phyloP scores from a whole-genome alignment of 345 rosid species.

The Lepidium africanum region DNA sequence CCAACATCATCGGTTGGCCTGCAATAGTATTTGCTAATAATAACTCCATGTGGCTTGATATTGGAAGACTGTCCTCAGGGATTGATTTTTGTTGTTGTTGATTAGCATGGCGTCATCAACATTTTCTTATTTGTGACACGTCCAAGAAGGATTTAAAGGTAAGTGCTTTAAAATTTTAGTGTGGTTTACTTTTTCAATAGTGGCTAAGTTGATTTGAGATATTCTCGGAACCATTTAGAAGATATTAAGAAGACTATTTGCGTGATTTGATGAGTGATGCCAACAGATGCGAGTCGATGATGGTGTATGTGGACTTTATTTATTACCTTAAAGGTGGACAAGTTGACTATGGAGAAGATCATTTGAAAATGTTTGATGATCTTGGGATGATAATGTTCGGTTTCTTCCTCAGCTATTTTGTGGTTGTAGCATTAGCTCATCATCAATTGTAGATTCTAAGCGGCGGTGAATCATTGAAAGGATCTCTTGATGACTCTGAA shows the following conservation, averaged over 20 bases:
- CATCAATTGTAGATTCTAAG: too few relatives aligned
- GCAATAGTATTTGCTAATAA: conserved; percentile 23
- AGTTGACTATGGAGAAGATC: too few relatives aligned
- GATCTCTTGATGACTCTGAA: too few relatives aligned
- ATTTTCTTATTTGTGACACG: conserved; percentile 57
- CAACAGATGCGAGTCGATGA: conserved; percentile 66
- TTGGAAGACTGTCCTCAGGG: conserved; percentile 29
- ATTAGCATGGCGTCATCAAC: conserved; percentile 51
- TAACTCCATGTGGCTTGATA: conserved; percentile 29
- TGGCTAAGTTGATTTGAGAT: not conserved
- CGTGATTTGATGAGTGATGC: conserved; percentile 70
- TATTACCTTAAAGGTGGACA: too few relatives aligned
- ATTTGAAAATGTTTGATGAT: too few relatives aligned
- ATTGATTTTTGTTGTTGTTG: not conserved
- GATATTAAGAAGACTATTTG: conserved; percentile 67
- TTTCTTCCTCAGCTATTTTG: too few relatives aligned
- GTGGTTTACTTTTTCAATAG: not conserved
- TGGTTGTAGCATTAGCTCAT: too few relatives aligned
- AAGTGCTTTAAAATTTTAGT: not conserved
- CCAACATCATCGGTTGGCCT: conserved; percentile 26
- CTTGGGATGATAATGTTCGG: too few relatives aligned
- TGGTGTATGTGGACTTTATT: conserved; percentile 39
- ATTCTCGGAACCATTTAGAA: conserved; percentile 54
- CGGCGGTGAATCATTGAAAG: too few relatives aligned
- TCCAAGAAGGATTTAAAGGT: conserved; percentile 94